A percentile compares a stretch with the other conserved stretches of the same genome.
phyloP scores from a whole-genome alignment of 2,329 filamentous ascomycete species.

The Fusarium sp. region DNA sequence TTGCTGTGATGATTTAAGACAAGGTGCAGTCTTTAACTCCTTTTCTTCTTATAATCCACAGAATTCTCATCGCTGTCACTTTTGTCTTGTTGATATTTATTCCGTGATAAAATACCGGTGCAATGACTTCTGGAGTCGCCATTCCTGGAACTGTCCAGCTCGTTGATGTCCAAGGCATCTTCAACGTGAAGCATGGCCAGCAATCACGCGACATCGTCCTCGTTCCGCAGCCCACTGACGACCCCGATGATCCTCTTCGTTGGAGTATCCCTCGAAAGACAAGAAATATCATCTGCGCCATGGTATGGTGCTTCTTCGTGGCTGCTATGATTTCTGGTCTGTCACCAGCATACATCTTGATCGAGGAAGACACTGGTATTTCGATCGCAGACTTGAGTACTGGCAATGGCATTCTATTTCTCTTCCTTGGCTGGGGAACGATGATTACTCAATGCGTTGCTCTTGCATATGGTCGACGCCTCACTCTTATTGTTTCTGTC shows the following conservation, averaged over 20 bases:
- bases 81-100: not conserved
- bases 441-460: not conserved
- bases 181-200: slow-evolving; percentile 33
- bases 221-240: slow-evolving; percentile 36
- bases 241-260: slow-evolving; percentile 38
- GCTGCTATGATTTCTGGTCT: slow-evolving; percentile 38
- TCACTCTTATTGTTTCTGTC: slow-evolving; percentile 20
- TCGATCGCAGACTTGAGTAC: slow-evolving; percentile 37
- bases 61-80: not conserved
- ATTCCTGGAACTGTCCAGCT: slow-evolving; percentile 37
- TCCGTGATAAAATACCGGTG: not conserved
- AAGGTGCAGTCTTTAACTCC: not conserved
- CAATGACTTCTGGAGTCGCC: not conserved
- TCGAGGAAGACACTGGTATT: slow-evolving; percentile 39
- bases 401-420: not conserved
- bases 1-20: not conserved
- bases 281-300: slow-evolving; percentile 34
- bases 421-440: not conserved
- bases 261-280: slow-evolving; percentile 34
- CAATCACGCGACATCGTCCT: slow-evolving; percentile 28
- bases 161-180: slow-evolving; percentile 26
- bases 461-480: not conserved
- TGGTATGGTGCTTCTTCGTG: slow-evolving; percentile 41
- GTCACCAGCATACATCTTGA: slow-evolving; percentile 39
- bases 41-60: not conserved